These are phyloP conservation scores for Neurospora sp. DNA, from an alignment of 495 filamentous ascomycete genomes.

Conservation along the genomic window DNA sequence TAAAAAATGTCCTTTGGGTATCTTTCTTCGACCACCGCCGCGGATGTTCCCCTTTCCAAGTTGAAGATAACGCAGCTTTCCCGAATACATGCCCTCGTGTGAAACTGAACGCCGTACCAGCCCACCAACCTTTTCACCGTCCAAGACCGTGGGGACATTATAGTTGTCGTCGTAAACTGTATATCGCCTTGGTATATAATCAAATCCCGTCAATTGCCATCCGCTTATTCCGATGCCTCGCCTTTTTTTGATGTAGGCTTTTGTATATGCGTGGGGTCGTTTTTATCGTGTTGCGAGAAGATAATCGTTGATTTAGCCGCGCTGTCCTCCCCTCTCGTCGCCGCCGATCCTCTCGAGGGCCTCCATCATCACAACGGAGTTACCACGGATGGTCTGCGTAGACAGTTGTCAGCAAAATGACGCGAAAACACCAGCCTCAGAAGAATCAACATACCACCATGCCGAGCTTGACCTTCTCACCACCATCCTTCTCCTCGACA, in stretches of 20 bases:
- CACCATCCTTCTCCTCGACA: constrained; percentile 87
- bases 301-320: not conserved
- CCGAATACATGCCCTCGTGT: not conserved
- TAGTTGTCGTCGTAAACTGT: not conserved
- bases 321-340: constrained; percentile 24
- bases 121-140: not conserved
- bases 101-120: constrained; percentile 4
- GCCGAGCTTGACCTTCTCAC: constrained; percentile 82
- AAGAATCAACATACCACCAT: constrained; percentile 64
- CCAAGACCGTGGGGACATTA: not conserved
- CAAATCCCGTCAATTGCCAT: not conserved
- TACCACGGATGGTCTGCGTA: constrained; percentile 66
- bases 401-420: not conserved
- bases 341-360: constrained; percentile 52
- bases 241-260: not conserved
- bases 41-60: not conserved
- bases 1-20: constrained; percentile 4
- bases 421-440: not conserved
- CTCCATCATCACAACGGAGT: constrained; percentile 94
- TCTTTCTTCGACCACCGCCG: not conserved
- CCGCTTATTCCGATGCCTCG: not conserved
- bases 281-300: not conserved
- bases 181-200: not conserved
- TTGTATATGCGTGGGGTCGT: not conserved
- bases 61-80: not conserved